Conservation (phyloP, 108 stramenopile species). For the Nitzschia palea region DNA sequence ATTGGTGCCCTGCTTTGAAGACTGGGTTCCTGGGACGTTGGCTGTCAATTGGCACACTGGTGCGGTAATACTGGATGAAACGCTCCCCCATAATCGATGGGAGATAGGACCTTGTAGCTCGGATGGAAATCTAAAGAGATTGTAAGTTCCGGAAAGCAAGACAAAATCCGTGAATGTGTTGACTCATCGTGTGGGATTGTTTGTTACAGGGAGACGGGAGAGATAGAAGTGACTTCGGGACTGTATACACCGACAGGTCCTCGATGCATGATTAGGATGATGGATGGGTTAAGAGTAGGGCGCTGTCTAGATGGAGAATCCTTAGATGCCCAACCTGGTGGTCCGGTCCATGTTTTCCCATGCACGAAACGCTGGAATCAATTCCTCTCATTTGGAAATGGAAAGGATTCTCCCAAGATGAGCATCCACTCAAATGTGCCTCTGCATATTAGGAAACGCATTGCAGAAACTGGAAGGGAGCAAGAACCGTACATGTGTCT, state of each 20-base stretch:
- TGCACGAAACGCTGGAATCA: constrained; percentile 85
- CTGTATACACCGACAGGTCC: constrained; percentile 70
- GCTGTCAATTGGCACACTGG: constrained; percentile 77
- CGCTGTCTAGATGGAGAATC: constrained; percentile 82
- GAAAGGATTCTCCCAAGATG: constrained; percentile 55
- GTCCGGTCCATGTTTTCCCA: constrained; percentile 69
- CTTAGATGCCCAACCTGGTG: constrained; percentile 57
- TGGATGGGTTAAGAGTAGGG: constrained; percentile 73
- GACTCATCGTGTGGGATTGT: neutral
- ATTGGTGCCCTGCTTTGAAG: constrained; percentile 80
- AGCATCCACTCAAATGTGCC: constrained; percentile 71
- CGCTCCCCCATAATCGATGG: constrained; percentile 74
- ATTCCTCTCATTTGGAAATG: constrained; percentile 85
- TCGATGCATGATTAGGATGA: constrained; percentile 66
- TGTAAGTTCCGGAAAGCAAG: constrained; percentile 33
- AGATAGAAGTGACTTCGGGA: constrained; percentile 64
- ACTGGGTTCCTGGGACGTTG: constrained; percentile 63
- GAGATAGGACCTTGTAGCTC: constrained; percentile 84
- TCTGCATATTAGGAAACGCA: constrained; percentile 46
- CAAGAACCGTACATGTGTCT: constrained; percentile 72
- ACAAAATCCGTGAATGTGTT: no score
- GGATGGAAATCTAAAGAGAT: constrained; percentile 67
- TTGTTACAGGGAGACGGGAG: constrained; percentile 45
- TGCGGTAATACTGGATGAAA: constrained; percentile 83
- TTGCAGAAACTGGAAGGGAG: constrained; percentile 34